Evolutionary conservation across 345 rosid genomes (phyloP).

Genomic region (Psidium friedrichsthalianum): DNA sequence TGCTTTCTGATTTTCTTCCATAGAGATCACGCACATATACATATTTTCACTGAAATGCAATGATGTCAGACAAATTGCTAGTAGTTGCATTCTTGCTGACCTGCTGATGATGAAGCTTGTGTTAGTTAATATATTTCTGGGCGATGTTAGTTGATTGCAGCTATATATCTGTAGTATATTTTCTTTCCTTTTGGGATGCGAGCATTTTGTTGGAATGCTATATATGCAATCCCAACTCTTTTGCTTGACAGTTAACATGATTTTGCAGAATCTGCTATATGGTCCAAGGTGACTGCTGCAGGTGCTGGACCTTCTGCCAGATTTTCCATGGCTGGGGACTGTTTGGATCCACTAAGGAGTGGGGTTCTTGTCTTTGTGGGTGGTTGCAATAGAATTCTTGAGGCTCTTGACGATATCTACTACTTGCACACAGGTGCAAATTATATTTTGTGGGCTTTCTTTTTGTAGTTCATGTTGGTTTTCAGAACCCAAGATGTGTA

Average conservation of each 20-base stretch:
- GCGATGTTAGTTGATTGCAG: neutral
- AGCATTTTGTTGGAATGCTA: neutral
- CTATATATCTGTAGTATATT: neutral
- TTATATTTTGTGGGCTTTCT: neutral
- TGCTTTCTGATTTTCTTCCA: neutral
- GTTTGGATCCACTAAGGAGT: conserved; percentile 64
- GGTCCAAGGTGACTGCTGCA: conserved; percentile 58
- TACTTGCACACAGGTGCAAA: conserved; percentile 70
- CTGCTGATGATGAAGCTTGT: neutral
- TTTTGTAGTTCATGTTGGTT: neutral
- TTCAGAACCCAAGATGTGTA: neutral
- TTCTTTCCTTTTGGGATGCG: neutral
- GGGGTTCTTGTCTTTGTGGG: conserved; percentile 76
- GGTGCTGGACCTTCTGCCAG: conserved; percentile 91
- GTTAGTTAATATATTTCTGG: neutral
- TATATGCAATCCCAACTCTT: neutral
- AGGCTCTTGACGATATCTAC: conserved; percentile 86
- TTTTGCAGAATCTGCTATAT: conserved; percentile 63
- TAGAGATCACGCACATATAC: neutral
- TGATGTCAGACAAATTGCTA: neutral
- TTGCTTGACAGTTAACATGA: neutral
- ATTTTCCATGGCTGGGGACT: conserved; percentile 85
- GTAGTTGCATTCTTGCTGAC: neutral
- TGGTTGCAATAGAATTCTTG: conserved; percentile 88
- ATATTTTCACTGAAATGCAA: neutral